A percentile compares a stretch with the other conserved stretches of the same genome.
Conservation (phyloP, 345 rosid genomes). For the Corchorus olitorius region DNA sequence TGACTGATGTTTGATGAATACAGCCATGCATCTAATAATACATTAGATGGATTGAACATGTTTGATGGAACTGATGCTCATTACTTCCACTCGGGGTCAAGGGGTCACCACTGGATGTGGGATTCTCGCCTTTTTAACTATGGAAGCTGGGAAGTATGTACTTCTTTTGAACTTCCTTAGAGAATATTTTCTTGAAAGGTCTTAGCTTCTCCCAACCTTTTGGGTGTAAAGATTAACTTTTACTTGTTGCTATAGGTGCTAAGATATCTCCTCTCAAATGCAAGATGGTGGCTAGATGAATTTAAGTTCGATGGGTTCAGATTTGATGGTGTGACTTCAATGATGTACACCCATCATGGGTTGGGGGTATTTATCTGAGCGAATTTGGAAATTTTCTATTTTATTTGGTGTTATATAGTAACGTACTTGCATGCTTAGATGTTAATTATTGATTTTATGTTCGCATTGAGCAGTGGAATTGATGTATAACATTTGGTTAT, state of each 20-base stretch:
- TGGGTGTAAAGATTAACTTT: conserved; percentile 15
- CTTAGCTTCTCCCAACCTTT: conserved; percentile 19
- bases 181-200: conserved; percentile 12
- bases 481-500: background rate
- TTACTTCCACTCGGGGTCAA: conserved; percentile 84
- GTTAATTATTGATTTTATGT: background rate
- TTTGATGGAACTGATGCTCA: conserved; percentile 96
- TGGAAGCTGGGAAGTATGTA: conserved; percentile 95
- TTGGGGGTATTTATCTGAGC: conserved; percentile 53
- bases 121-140: conserved; percentile 98
- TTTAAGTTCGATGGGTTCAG: conserved; percentile 94
- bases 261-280: conserved; percentile 88
- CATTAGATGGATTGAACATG: conserved; percentile 93
- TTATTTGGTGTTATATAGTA: conserved; percentile 2
- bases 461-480: background rate
- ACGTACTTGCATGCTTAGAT: background rate
- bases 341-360: conserved; percentile 99
- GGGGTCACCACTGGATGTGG: conserved; percentile 98
- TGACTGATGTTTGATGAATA: conserved; percentile 24
- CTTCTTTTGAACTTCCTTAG: conserved; percentile 10
- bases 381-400: conserved; percentile 11
- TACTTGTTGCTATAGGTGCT: conserved; percentile 55
- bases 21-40: conserved; percentile 93
- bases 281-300: conserved; percentile 99
- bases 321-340: conserved; percentile 98